Evolutionary conservation across 306 rosid species (phyloP).

Genomic region (Acacia acuminata): DNA sequence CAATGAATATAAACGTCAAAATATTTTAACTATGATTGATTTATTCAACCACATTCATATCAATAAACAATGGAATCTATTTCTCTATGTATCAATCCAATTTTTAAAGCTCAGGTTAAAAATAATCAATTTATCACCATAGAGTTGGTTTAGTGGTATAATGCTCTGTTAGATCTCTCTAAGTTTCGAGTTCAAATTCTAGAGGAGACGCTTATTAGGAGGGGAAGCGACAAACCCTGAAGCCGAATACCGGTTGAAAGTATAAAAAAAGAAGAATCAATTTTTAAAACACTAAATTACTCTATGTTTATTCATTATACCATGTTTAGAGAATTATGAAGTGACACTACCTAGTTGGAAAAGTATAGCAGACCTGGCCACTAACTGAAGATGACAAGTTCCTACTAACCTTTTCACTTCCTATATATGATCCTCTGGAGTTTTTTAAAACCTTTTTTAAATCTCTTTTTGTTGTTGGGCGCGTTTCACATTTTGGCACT

Average conservation of each 20-base stretch:
- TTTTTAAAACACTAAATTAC: no score
- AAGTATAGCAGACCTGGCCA: conserved; percentile 20
- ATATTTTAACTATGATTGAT: neutral
- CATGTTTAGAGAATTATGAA: conserved; percentile 21
- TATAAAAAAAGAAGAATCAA: no score
- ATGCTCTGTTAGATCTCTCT: rapidly evolving
- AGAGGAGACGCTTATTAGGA: no score
- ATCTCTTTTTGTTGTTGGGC: conserved; percentile 31
- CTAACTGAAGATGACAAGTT: conserved; percentile 57
- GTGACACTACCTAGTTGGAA: conserved; percentile 31
- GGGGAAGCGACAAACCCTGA: no score
- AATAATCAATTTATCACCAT: no score
- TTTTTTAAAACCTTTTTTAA: conserved; percentile 31
- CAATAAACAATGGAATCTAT: neutral
- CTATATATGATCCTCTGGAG: conserved; percentile 1
- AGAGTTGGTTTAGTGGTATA: no score
- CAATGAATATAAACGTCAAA: no score
- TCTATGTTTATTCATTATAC: neutral
- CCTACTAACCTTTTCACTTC: conserved; percentile 49
- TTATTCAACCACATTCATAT: neutral
- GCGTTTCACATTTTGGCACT: conserved; percentile 30
- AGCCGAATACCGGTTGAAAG: no score
- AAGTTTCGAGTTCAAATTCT: rapidly evolving
- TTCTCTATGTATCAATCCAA: neutral
- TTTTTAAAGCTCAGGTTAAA: no score